Evolutionary conservation across 2,329 filamentous ascomycete genomes (phyloP).

Genomic region (Calonectria leucothoes): DNA sequence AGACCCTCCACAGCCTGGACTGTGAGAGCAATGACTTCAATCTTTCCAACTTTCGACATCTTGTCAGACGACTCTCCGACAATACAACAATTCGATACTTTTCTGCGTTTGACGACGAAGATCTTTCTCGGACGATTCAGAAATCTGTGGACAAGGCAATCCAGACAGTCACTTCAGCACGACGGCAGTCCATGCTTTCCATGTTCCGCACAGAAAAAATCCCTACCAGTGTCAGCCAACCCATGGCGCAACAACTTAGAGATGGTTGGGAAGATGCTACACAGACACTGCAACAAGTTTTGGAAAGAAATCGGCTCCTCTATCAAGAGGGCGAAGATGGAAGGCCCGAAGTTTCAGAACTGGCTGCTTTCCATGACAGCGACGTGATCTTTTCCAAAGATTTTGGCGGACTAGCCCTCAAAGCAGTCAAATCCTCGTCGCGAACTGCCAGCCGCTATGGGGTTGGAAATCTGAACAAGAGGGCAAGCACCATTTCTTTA

Average conservation of each 20-base stretch:
- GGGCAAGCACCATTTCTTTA: slow-evolving; percentile 38
- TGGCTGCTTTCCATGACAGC: slow-evolving; percentile 24
- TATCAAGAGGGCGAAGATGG: slow-evolving; percentile 44
- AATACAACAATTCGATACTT: slow-evolving; percentile 59
- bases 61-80: slow-evolving; percentile 56
- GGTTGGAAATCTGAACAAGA: slow-evolving; percentile 34
- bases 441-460: slow-evolving; percentile 36
- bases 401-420: slow-evolving; percentile 52
- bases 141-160: slow-evolving; percentile 47
- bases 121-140: slow-evolving; percentile 49
- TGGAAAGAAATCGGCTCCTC: slow-evolving; percentile 49
- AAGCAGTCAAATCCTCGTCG: slow-evolving; percentile 42
- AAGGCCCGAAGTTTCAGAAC: slow-evolving; percentile 28
- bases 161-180: slow-evolving; percentile 38
- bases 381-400: slow-evolving; percentile 45
- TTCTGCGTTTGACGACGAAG: slow-evolving; percentile 53
- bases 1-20: slow-evolving; percentile 63
- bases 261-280: slow-evolving; percentile 53
- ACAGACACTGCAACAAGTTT: slow-evolving; percentile 46
- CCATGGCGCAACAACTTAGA: slow-evolving; percentile 51
- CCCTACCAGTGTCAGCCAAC: slow-evolving; percentile 42
- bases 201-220: slow-evolving; percentile 48
- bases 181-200: slow-evolving; percentile 50
- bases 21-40: slow-evolving; percentile 67
- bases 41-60: slow-evolving; percentile 60